These are phyloP conservation scores for Schizosaccharomyces versatilis DNA, from an alignment of 1,139 yeast genomes.

Conservation along the genomic window DNA sequence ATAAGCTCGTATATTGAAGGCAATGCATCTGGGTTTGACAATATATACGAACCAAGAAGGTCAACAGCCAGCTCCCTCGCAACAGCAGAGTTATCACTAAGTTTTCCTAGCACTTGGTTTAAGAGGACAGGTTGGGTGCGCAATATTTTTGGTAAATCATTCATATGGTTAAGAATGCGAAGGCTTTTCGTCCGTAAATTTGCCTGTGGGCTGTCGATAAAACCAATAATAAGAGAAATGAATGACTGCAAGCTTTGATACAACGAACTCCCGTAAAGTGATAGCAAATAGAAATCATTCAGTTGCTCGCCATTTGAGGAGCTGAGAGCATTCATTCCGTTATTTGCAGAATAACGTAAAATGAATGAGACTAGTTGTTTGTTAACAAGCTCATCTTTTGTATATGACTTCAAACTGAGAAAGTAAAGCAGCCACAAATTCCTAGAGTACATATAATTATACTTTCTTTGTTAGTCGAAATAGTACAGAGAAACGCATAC, in stretches of 20 bases:
- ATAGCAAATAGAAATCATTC: background rate
- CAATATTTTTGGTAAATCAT: background rate
- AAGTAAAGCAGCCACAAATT: too few species aligned
- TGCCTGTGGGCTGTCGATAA: background rate
- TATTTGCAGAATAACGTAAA: too few species aligned
- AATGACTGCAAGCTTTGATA: background rate
- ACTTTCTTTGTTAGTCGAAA: too few species aligned
- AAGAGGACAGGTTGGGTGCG: background rate
- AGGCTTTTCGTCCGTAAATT: background rate
- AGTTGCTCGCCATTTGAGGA: background rate
- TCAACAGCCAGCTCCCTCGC: background rate
- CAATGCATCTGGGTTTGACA: background rate
- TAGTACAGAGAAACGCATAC: too few species aligned
- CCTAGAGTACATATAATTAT: too few species aligned
- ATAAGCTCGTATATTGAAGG: background rate
- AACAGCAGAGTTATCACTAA: background rate
- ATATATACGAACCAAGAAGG: background rate
- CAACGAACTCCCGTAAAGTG: background rate
- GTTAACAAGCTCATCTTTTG: too few species aligned
- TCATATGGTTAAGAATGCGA: background rate
- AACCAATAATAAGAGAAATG: slow-evolving; percentile 1
- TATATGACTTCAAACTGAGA: too few species aligned
- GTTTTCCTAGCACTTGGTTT: background rate
- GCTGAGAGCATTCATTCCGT: background rate
- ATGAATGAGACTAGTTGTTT: too few species aligned